Evolutionary conservation across 2,329 filamentous ascomycete species (phyloP).

Genomic region (Nemania abortiva): DNA sequence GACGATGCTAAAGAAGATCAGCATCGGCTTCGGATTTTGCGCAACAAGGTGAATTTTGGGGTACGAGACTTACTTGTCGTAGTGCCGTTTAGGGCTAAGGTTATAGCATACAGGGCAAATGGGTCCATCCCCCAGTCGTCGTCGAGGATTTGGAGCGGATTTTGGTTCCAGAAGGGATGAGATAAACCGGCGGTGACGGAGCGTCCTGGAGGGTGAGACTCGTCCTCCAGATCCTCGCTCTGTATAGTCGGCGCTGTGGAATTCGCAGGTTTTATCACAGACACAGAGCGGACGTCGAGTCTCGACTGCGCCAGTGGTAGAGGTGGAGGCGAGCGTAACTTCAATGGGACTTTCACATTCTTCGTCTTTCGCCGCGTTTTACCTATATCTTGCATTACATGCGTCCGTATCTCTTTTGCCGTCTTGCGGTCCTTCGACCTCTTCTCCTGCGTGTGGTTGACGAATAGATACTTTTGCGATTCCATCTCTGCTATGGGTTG

Average conservation of each 20-base stretch:
- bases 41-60: conserved; percentile 19
- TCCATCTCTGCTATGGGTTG: conserved; percentile 34
- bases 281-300: conserved; percentile 20
- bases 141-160: conserved; percentile 36
- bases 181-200: conserved; percentile 28
- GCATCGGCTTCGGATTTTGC: conserved; percentile 24
- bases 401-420: conserved; percentile 36
- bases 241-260: conserved; percentile 14
- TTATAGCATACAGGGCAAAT: conserved; percentile 34
- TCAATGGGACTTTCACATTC: conserved; percentile 32
- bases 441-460: conserved; percentile 37
- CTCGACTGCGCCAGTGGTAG: conserved; percentile 31
- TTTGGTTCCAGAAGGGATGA: conserved; percentile 38
- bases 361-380: conserved; percentile 37
- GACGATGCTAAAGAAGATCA: conserved; percentile 35
- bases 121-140: conserved; percentile 39
- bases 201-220: conserved; percentile 29
- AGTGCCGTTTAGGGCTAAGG: conserved; percentile 32
- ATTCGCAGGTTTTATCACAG: conserved; percentile 22
- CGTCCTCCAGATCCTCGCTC: conserved; percentile 21
- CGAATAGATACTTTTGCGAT: conserved; percentile 37
- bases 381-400: conserved; percentile 39
- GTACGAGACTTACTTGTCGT: conserved; percentile 31
- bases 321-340: conserved; percentile 36
- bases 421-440: conserved; percentile 37